Percentiles rank a stretch among this genome's conserved stretches.
Evolutionary conservation across 2,329 filamentous ascomycete species (phyloP).

Genomic region (Talaromyces sp.): DNA sequence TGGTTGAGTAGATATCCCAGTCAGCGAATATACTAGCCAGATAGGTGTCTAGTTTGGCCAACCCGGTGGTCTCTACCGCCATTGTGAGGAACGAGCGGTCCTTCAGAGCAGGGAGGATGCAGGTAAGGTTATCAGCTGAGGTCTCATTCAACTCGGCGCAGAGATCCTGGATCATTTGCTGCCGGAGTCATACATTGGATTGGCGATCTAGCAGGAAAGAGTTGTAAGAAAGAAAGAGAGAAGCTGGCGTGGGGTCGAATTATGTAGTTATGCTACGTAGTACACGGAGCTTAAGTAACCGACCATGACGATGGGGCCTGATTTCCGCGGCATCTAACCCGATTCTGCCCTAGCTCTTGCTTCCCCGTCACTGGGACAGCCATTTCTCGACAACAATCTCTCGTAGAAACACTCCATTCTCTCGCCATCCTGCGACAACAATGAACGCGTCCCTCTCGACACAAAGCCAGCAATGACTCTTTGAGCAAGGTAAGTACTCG

Average conservation of each 20-base stretch:
- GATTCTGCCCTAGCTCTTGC: background rate
- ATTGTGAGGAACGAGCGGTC: constrained; percentile 22
- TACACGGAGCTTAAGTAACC: background rate
- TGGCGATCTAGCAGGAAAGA: background rate
- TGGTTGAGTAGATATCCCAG: constrained; percentile 77
- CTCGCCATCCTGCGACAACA: background rate
- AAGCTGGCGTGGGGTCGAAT: background rate
- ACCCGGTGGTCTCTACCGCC: constrained; percentile 46
- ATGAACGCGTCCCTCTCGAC: background rate
- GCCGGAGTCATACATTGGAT: background rate
- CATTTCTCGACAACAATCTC: background rate
- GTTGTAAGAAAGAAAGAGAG: background rate
- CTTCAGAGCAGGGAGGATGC: constrained; percentile 8
- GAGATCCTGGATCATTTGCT: constrained; percentile 13
- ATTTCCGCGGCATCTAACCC: background rate
- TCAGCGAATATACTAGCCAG: constrained; percentile 65
- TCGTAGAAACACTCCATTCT: background rate
- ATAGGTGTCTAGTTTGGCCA: constrained; percentile 66
- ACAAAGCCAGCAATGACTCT: background rate
- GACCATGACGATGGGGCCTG: background rate
- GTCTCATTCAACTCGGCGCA: constrained; percentile 13
- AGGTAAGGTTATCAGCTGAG: constrained; percentile 9
- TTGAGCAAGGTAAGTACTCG: background rate
- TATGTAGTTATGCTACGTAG: background rate
- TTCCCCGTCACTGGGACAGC: constrained; percentile 1